phyloP scores from a whole-genome alignment of 331 rosid genomes.

The Malus hybrid region DNA sequence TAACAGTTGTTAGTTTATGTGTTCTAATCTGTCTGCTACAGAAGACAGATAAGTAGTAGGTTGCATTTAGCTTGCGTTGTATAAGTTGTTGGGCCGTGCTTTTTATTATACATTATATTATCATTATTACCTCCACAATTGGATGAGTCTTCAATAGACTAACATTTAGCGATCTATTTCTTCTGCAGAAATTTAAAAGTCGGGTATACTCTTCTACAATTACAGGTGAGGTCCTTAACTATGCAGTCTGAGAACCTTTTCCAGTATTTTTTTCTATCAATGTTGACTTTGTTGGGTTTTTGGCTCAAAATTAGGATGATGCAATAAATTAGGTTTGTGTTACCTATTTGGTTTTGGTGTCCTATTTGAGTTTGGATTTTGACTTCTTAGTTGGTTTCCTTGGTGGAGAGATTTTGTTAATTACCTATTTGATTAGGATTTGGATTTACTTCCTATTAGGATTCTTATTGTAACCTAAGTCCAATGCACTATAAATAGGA shows the following conservation, averaged over 20 bases:
- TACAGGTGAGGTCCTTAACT: conserved; percentile 39
- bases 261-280: not conserved
- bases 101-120: not conserved
- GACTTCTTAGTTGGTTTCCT: too few relatives aligned
- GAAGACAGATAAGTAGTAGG: not conserved
- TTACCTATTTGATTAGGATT: too few relatives aligned
- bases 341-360: too few relatives aligned
- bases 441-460: too few relatives aligned
- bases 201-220: conserved; percentile 52
- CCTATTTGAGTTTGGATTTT: too few relatives aligned
- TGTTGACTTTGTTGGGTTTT: not conserved
- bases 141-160: conserved; percentile 2
- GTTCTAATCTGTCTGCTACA: not conserved
- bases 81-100: conserved; percentile 6
- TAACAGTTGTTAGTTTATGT: not conserved
- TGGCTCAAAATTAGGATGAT: too few relatives aligned
- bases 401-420: too few relatives aligned
- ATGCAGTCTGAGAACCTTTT: not conserved
- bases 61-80: not conserved
- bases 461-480: too few relatives aligned
- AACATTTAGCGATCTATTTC: conserved; percentile 18
- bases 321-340: too few relatives aligned
- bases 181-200: conserved; percentile 68
- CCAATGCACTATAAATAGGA: too few relatives aligned
- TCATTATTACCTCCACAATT: not conserved